These are phyloP conservation scores for Clitocybe nebularis DNA, from an alignment of 1,284 basidiomycete genomes.

Conservation along the genomic window DNA sequence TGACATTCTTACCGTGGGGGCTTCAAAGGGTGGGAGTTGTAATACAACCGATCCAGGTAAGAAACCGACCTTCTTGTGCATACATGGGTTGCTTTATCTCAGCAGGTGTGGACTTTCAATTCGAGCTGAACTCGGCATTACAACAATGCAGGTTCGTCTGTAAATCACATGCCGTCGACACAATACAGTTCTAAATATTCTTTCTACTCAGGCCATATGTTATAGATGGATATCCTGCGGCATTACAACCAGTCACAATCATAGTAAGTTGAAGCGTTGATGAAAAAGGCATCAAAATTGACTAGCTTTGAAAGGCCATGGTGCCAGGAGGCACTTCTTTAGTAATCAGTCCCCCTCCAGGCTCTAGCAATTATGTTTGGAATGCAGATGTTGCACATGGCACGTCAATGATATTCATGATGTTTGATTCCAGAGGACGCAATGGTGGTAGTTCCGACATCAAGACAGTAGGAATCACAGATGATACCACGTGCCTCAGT, in stretches of 20 bases:
- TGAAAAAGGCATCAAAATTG: slow-evolving; percentile 1
- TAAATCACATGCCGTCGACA: slow-evolving; percentile 3
- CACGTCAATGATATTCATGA: slow-evolving; percentile 56
- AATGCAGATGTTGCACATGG: slow-evolving; percentile 51
- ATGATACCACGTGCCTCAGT: slow-evolving; percentile 50
- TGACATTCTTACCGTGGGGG: slow-evolving; percentile 44
- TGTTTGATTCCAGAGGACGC: slow-evolving; percentile 54
- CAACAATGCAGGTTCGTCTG: slow-evolving; percentile 59
- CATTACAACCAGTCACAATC: slow-evolving; percentile 58
- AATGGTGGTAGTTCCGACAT: slow-evolving; percentile 58
- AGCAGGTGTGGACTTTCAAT: slow-evolving; percentile 43
- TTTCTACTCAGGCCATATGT: slow-evolving; percentile 41
- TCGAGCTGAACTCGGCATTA: slow-evolving; percentile 47
- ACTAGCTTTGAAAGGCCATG: slow-evolving; percentile 41
- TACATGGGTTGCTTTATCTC: slow-evolving; percentile 1
- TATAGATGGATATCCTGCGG: slow-evolving; percentile 47
- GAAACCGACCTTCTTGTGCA: slow-evolving; percentile 13
- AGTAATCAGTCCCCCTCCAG: slow-evolving; percentile 41
- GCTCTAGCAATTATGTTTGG: slow-evolving; percentile 51
- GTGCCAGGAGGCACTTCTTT: slow-evolving; percentile 60
- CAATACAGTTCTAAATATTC: slow-evolving; percentile 1
- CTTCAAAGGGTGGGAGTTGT: slow-evolving; percentile 47
- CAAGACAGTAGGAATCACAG: slow-evolving; percentile 42
- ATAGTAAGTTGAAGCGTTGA: slow-evolving; percentile 35
- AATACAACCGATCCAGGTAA: slow-evolving; percentile 43